phyloP scores from a whole-genome alignment of 148 eudicot genomes.

The Hydrangea macrophylla region DNA sequence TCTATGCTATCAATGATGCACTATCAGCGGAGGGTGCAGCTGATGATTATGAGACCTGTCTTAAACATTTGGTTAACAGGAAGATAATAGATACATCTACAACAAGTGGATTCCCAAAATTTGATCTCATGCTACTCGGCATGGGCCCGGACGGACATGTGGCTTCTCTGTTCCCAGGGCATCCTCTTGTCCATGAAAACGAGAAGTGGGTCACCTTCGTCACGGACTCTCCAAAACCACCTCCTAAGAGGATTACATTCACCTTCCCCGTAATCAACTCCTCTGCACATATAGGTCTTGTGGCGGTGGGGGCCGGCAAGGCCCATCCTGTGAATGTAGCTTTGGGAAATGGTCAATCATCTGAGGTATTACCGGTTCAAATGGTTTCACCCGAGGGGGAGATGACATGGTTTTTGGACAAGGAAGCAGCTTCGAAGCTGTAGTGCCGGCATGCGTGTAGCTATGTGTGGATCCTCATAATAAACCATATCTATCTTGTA shows the following conservation, averaged over 20 bases:
- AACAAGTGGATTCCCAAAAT: constrained; percentile 41
- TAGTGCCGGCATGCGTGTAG: constrained; percentile 10
- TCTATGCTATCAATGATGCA: constrained; percentile 57
- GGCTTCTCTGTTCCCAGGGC: constrained; percentile 61
- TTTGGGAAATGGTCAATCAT: constrained; percentile 26
- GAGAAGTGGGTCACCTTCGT: constrained; percentile 55
- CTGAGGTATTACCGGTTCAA: constrained; percentile 38
- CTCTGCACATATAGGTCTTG: constrained; percentile 39
- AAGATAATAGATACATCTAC: constrained; percentile 29
- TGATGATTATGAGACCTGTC: constrained; percentile 49
- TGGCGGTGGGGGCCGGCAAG: constrained; percentile 38
- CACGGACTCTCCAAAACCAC: constrained; percentile 67
- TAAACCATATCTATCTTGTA: no score
- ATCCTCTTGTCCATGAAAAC: constrained; percentile 43
- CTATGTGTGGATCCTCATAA: no score
- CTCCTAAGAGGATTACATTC: constrained; percentile 60
- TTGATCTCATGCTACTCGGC: constrained; percentile 65
- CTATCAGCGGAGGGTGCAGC: constrained; percentile 58
- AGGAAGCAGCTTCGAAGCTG: constrained; percentile 47
- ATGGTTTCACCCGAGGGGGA: constrained; percentile 48
- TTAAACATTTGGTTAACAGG: constrained; percentile 37
- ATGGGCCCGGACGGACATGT: no score
- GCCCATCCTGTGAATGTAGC: constrained; percentile 38
- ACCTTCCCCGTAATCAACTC: constrained; percentile 60
- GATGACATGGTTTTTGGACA: constrained; percentile 48